Conservation (phyloP, 2,329 filamentous ascomycete species). For the Trichoderma polysporum region DNA sequence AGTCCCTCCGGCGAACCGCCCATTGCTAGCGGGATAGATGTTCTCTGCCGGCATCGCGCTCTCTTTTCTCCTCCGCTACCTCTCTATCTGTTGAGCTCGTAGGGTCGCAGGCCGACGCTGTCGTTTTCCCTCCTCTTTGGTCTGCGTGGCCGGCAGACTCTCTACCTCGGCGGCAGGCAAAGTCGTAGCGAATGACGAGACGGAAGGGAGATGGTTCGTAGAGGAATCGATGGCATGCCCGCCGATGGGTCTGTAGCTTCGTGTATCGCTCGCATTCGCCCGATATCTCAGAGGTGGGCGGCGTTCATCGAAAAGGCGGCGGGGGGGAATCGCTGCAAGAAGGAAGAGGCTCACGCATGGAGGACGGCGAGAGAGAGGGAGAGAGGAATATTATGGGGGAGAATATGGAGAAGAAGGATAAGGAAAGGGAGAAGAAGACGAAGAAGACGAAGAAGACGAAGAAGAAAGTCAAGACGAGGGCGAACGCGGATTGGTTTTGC, state of each 20-base stretch:
- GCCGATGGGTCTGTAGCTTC: constrained; percentile 19
- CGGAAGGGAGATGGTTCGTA: constrained; percentile 15
- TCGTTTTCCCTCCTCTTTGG: neutral
- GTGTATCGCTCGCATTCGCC: constrained; percentile 23
- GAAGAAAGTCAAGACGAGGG: neutral
- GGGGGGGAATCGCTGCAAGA: constrained; percentile 6
- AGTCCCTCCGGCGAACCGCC: constrained; percentile 41
- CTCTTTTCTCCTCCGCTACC: neutral
- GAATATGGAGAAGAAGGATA: neutral
- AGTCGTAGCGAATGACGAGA: constrained; percentile 1
- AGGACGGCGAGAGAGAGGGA: neutral
- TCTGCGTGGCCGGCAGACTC: constrained; percentile 1
- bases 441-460: neutral
- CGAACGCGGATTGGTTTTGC: constrained; percentile 12
- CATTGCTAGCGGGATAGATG: constrained; percentile 45
- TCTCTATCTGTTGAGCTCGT: neutral
- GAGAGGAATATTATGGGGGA: too few relatives aligned
- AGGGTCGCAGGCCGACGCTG: neutral
- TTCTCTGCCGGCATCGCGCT: constrained; percentile 37
- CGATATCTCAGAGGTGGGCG: constrained; percentile 15
- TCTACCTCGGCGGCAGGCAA: constrained; percentile 13
- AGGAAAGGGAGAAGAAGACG: neutral
- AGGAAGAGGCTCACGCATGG: constrained; percentile 12
- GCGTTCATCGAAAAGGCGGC: constrained; percentile 18
- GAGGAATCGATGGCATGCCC: constrained; percentile 24